Percentiles rank a stretch among this genome's conserved stretches.
Conservation (phyloP, 2,329 filamentous ascomycete species). For the Blastomyces parvus region DNA sequence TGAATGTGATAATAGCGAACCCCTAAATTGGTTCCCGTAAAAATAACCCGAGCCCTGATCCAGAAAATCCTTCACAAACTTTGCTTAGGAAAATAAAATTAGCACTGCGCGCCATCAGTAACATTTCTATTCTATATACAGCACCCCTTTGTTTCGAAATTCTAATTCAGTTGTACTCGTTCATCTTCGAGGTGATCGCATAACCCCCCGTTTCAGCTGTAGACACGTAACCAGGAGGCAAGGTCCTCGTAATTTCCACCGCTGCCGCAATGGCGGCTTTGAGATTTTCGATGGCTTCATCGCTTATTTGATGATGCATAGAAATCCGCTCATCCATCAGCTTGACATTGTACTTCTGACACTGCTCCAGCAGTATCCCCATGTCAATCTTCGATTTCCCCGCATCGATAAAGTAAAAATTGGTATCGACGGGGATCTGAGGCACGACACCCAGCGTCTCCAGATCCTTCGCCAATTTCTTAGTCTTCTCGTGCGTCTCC, state of each 20-base stretch:
- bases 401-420: conserved; percentile 22
- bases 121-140: conserved; percentile 1
- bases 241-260: conserved; percentile 18
- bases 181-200: conserved; percentile 22
- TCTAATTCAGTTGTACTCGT: conserved; percentile 20
- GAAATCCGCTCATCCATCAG: conserved; percentile 22
- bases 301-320: conserved; percentile 26
- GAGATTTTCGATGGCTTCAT: conserved; percentile 24
- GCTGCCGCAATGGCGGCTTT: conserved; percentile 20
- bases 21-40: background rate
- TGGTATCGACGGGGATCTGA: conserved; percentile 30
- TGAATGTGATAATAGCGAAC: background rate
- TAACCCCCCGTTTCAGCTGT: conserved; percentile 16
- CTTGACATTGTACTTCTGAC: conserved; percentile 18
- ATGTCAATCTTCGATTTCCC: conserved; percentile 19
- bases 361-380: conserved; percentile 21
- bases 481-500: conserved; percentile 19
- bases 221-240: conserved; percentile 17
- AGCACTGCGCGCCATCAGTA: background rate
- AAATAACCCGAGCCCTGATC: background rate
- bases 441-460: conserved; percentile 41
- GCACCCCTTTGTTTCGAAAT: background rate
- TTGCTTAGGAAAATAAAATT: background rate
- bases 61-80: background rate
- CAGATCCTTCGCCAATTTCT: conserved; percentile 18